Evolutionary conservation across 192 early-diverging fungal genomes (phyloP), one percentile per base, ranked within the genome.

Genomic region (Coemansia sp.): DNA sequence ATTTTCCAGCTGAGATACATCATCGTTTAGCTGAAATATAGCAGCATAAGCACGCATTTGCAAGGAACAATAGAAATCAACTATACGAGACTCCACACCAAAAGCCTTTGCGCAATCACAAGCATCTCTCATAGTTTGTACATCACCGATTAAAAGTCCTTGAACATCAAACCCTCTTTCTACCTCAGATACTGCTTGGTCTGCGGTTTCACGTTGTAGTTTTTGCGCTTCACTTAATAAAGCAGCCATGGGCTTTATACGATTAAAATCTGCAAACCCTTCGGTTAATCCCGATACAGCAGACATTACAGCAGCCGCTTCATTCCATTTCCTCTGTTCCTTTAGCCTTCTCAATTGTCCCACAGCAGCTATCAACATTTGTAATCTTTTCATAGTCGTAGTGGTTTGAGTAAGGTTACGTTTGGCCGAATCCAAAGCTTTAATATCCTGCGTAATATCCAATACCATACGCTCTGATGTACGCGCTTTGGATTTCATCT

Each of bases 391-490:
- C 41, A 95, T 73, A 3, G 87, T 82, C 0, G 87, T 87, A 10
- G 93, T 88, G 2, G 93, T 85, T 22, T 68, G 56, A 3, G 88
- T 87, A 35, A 99, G 67, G 56, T 97, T 94, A 46, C 87, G 83
- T 65, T 99, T 99, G 29, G 94, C 91, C 55, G 85, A 85, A 64
- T 99, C 97, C 33, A 99, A 77, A 9, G 86, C 80, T 55, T 93
- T 93, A 55, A 99, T 97, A 55, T 99, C 97, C 47, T 87, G 81
- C 10, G 97, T 97, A 37, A 99, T 99, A 37, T 95, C 92, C 14
- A 89, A 83, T 0, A 99, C 94, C 80, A 87, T 87, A 13, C 81
- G 69, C 43, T 96, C 94, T 0, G 93, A 92, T 33, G 83, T 80
- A 0, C 82, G 77, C 14, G 96, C 91, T 62, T 92, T 89, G 39